Conservation (phyloP, 805 yeast genomes). For the Suhomyces pyralidae region DNA sequence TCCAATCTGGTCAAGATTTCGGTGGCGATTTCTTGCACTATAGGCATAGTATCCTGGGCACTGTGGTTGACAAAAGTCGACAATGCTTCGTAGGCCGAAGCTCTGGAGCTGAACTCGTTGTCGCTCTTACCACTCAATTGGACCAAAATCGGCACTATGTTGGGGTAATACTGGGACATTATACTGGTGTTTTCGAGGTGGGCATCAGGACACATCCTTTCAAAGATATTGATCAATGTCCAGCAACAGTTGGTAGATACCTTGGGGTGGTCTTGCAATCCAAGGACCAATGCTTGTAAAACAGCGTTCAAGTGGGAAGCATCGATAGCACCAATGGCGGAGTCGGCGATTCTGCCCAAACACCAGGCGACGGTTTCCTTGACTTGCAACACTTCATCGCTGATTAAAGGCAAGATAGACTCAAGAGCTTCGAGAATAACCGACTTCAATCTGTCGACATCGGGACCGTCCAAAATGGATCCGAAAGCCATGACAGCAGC, state of each 20-base stretch:
- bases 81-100: slow-evolving; percentile 95
- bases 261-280: slow-evolving; percentile 88
- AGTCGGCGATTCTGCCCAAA: slow-evolving; percentile 91
- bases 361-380: slow-evolving; percentile 99
- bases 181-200: slow-evolving; percentile 50
- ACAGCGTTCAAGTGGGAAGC: slow-evolving; percentile 65
- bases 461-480: slow-evolving; percentile 93
- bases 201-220: slow-evolving; percentile 65
- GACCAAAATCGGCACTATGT: slow-evolving; percentile 66
- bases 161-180: slow-evolving; percentile 70
- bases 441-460: slow-evolving; percentile 59
- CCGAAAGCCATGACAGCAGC: slow-evolving; percentile 99
- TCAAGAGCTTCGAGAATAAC: slow-evolving; percentile 79
- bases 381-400: slow-evolving; percentile 76
- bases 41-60: slow-evolving; percentile 63
- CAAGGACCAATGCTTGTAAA: slow-evolving; percentile 67
- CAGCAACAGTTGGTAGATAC: slow-evolving; percentile 97
- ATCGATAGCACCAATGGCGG: slow-evolving; percentile 74
- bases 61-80: slow-evolving; percentile 76
- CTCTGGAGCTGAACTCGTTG: slow-evolving; percentile 84
- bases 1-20: slow-evolving; percentile 73
- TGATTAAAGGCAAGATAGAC: slow-evolving; percentile 72
- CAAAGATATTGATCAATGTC: slow-evolving; percentile 89
- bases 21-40: slow-evolving; percentile 69
- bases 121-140: slow-evolving; percentile 68